A percentile compares a stretch with the other conserved stretches of the same genome.
Evolutionary conservation across 108 stramenopile species (phyloP).

Genomic region (Pseudonitzschia pungens): DNA sequence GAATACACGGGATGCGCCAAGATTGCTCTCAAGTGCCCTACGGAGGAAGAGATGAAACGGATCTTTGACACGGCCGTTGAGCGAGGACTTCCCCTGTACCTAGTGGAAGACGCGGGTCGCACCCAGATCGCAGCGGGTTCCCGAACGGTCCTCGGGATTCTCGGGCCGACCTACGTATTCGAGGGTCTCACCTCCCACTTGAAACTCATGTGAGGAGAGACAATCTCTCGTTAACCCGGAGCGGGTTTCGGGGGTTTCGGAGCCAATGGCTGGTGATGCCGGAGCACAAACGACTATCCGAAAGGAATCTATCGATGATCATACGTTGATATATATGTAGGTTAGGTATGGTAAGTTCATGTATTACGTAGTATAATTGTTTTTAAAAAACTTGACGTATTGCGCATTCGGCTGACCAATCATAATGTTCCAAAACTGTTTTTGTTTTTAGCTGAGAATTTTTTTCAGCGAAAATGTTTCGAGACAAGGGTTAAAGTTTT

Average conservation of each 20-base stretch:
- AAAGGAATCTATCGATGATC: not conserved
- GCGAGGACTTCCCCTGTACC: constrained; percentile 73
- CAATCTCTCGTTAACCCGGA: not conserved
- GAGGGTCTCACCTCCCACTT: constrained; percentile 85
- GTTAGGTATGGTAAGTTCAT: too few species aligned
- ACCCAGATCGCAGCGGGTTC: constrained; percentile 94
- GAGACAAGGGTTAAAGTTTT: too few species aligned
- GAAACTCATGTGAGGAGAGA: constrained; percentile 71
- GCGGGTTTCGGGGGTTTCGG: too few species aligned
- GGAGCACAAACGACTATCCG: too few species aligned
- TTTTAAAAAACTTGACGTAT: too few species aligned
- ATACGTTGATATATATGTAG: too few species aligned
- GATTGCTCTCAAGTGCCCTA: constrained; percentile 87
- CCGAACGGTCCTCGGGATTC: constrained; percentile 86
- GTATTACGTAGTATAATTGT: too few species aligned
- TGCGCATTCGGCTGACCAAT: too few species aligned
- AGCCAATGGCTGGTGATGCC: too few species aligned
- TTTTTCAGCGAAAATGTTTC: too few species aligned
- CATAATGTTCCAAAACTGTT: too few species aligned
- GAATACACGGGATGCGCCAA: constrained; percentile 89
- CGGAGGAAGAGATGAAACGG: constrained; percentile 70
- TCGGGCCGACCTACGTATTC: constrained; percentile 81
- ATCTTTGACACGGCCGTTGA: constrained; percentile 65
- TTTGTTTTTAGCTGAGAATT: too few species aligned
- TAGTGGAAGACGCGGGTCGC: constrained; percentile 91